phyloP scores from a whole-genome alignment of 805 yeast genomes.

The Candida jianshihensis region DNA sequence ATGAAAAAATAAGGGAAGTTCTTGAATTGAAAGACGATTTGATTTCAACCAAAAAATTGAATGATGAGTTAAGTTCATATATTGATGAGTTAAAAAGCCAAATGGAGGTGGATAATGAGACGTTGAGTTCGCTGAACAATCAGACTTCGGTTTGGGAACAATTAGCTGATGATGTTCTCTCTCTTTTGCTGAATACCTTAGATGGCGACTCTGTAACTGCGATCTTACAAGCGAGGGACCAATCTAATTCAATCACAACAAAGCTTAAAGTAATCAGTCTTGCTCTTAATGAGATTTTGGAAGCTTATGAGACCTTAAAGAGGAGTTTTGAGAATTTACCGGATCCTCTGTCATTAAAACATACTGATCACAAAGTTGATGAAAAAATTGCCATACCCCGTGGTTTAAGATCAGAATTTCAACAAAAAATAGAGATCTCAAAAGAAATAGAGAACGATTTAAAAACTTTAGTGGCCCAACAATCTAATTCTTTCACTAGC shows the following conservation, averaged over 20 bases:
- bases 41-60: conserved; percentile 13
- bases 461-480: conserved; percentile 8
- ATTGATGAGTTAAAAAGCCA: conserved; percentile 18
- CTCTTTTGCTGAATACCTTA: conserved; percentile 5
- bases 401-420: conserved; percentile 1
- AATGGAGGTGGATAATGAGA: neutral
- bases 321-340: neutral
- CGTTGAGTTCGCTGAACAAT: neutral
- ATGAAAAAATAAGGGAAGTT: conserved; percentile 18
- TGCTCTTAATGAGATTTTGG: conserved; percentile 13
- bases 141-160: conserved; percentile 8
- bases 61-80: conserved; percentile 18
- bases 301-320: too few relatives aligned
- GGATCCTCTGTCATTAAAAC: too few relatives aligned
- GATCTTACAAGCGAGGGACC: conserved; percentile 13
- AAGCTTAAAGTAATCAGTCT: conserved; percentile 15
- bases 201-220: conserved; percentile 17
- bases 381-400: neutral
- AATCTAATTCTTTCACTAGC: conserved; percentile 7
- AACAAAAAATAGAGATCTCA: conserved; percentile 9
- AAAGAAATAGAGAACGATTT: conserved; percentile 13
- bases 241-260: conserved; percentile 15
- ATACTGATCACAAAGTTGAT: too few relatives aligned
- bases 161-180: conserved; percentile 11
- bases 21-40: conserved; percentile 22